phyloP scores from a whole-genome alignment of 2,329 filamentous ascomycete species.

The Niveomyces coronatus region DNA sequence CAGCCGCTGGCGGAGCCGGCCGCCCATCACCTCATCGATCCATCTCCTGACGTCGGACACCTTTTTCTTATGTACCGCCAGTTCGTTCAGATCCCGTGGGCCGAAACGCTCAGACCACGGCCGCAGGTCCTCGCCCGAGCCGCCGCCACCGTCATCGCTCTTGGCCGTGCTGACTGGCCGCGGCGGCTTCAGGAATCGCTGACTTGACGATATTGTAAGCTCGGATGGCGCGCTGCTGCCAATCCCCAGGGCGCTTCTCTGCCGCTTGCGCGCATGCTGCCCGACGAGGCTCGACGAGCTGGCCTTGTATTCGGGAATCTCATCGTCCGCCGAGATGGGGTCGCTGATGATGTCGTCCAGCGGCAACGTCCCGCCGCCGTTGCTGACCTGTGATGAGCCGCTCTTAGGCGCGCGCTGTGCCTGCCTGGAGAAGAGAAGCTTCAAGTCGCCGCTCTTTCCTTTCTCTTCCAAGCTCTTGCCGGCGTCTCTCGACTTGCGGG shows the following conservation, averaged over 20 bases:
- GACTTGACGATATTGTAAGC: conserved; percentile 30
- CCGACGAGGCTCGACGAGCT: conserved; percentile 45
- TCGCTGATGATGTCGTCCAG: conserved; percentile 43
- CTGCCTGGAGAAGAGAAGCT: conserved; percentile 52
- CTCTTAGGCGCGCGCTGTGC: conserved; percentile 36
- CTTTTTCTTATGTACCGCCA: conserved; percentile 93
- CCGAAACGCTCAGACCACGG: conserved; percentile 86
- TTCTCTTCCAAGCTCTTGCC: conserved; percentile 35
- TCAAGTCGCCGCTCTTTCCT: conserved; percentile 45
- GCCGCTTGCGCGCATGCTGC: conserved; percentile 43
- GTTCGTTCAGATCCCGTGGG: conserved; percentile 64
- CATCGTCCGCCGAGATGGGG: conserved; percentile 51
- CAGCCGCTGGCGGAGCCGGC: conserved; percentile 57
- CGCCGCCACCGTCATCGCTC: too few relatives aligned
- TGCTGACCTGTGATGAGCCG: conserved; percentile 14
- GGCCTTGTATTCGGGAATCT: conserved; percentile 39
- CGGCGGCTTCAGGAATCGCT: conserved; percentile 41
- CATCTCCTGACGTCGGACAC: conserved; percentile 76
- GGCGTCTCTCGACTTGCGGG: conserved; percentile 29
- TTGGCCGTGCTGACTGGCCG: conserved; percentile 18
- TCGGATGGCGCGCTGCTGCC: conserved; percentile 16
- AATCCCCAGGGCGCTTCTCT: conserved; percentile 31
- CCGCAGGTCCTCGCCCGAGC: conserved; percentile 51
- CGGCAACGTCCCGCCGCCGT: conserved; percentile 19
- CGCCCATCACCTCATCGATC: conserved; percentile 64